Evolutionary conservation across 2,329 filamentous ascomycete species (phyloP), one percentile per base, ranked within the genome.

Genomic region (Cercospora zeina): DNA sequence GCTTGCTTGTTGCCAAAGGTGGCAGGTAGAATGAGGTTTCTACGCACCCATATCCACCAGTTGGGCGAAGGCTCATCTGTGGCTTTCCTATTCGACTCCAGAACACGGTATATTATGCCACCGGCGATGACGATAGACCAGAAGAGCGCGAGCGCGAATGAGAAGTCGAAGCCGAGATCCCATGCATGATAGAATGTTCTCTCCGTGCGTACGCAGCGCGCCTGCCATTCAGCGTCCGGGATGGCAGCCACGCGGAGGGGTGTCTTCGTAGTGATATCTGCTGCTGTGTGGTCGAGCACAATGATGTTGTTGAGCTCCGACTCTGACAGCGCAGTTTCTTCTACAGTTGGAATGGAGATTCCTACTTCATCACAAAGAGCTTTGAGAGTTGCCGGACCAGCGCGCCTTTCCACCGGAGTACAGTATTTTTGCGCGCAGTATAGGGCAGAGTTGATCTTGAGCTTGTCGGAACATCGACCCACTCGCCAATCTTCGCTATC

Each of bases 21-120:
- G 1, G 78, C 75, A 3, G 81, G 78, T 9, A 79, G 69, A 8
- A 79, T 73, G 9, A 83, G 51, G 66, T 79, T 69, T 1, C 72
- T 74, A 24, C 75, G 67, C 3, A 77, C 21, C 74, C 75, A 78
- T 34, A 42, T 11, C 61, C 45, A 19, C 67, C 56, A 8, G 61
- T 64, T 51, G 36, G 59, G 16, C 19, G 62, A 30, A 53, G 27
- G 36, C 7, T 33, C 54, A 10, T 61, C 62, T n/a, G 68, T 64
- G 10, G 54, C 37, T 16, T 62, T 51, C 7, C 69, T 62, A 7
- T 73, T 14, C 45, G 71, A 67, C 14, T 64, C 66, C 2, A 67
- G 37, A 4, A 76, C 19, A 1, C 75, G 76, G 61, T 73, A 67
- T 1, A 71, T 16, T 8, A 75, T 74, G 1, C 77, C 79, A 2